Evolutionary conservation across 1,284 basidiomycete species (phyloP).

Genomic region (Xanthoconium separans): DNA sequence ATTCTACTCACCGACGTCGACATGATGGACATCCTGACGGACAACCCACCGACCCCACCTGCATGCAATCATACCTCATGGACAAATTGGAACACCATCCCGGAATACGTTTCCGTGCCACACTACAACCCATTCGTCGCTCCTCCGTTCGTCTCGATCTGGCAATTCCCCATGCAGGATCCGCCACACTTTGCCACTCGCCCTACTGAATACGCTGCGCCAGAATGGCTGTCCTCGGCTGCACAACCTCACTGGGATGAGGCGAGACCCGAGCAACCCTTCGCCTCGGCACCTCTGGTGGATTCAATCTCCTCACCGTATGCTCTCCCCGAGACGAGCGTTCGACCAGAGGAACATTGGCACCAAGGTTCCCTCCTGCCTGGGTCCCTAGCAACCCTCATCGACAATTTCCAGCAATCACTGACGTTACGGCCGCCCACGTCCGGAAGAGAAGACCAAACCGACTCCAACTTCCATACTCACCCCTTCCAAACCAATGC

Average conservation of each 20-base stretch:
- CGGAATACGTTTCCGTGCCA: not conserved
- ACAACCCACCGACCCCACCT: not conserved
- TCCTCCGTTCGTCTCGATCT: not conserved
- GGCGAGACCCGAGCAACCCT: not conserved
- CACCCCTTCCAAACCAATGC: no score
- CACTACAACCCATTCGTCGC: not conserved
- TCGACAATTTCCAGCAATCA: slow-evolving; percentile 11
- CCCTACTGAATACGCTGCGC: not conserved
- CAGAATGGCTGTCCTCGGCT: not conserved
- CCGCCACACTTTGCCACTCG: not conserved
- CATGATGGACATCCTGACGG: slow-evolving; percentile 14
- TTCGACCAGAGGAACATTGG: not conserved
- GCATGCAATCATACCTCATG: not conserved
- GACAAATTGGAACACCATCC: slow-evolving; percentile 4
- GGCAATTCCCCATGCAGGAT: slow-evolving; percentile 4
- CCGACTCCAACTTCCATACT: no score
- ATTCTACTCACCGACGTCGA: slow-evolving; percentile 8
- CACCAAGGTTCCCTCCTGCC: not conserved
- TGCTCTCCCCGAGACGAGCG: not conserved
- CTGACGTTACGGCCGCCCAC: not conserved
- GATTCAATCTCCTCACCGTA: not conserved
- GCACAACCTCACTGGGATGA: not conserved
- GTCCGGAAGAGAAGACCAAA: not conserved
- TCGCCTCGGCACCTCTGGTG: not conserved
- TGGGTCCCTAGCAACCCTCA: slow-evolving; percentile 1